Evolutionary conservation across 176 grass and related monocot genomes (phyloP).

Genomic region (Themeda triandra): DNA sequence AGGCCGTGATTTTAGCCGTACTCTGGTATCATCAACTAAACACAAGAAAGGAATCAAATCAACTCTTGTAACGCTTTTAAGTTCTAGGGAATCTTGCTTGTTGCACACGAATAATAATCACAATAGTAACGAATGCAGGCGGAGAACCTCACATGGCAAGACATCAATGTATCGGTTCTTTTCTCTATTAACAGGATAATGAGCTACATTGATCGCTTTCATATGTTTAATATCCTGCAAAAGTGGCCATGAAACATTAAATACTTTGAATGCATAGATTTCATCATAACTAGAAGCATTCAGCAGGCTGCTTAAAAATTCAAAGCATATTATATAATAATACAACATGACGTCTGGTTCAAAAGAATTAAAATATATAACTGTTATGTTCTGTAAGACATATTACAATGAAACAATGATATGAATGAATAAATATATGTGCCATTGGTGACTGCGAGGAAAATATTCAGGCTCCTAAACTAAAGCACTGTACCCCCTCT

Average conservation of each 20-base stretch:
- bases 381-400: not conserved
- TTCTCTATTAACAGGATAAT: slow-evolving; percentile 47
- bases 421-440: not conserved
- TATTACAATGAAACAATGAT: not conserved
- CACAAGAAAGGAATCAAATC: slow-evolving; percentile 1
- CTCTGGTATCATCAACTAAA: slow-evolving; percentile 72
- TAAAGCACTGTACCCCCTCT: not conserved
- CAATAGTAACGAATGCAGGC: slow-evolving; percentile 3
- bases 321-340: not conserved
- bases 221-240: slow-evolving; percentile 22
- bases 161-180: slow-evolving; percentile 90
- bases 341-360: not conserved
- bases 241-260: slow-evolving; percentile 8
- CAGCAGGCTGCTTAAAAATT: not conserved
- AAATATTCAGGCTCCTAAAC: not conserved
- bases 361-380: not conserved
- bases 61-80: slow-evolving; percentile 5
- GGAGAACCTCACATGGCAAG: slow-evolving; percentile 68
- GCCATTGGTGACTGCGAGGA: not conserved
- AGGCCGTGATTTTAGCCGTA: slow-evolving; percentile 43
- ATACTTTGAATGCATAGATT: not conserved
- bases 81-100: not conserved
- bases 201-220: slow-evolving; percentile 39
- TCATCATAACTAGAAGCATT: not conserved
- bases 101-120: not conserved